Evolutionary conservation across 148 eudicot genomes (phyloP).

Genomic region (Chenopodium berlandieri): DNA sequence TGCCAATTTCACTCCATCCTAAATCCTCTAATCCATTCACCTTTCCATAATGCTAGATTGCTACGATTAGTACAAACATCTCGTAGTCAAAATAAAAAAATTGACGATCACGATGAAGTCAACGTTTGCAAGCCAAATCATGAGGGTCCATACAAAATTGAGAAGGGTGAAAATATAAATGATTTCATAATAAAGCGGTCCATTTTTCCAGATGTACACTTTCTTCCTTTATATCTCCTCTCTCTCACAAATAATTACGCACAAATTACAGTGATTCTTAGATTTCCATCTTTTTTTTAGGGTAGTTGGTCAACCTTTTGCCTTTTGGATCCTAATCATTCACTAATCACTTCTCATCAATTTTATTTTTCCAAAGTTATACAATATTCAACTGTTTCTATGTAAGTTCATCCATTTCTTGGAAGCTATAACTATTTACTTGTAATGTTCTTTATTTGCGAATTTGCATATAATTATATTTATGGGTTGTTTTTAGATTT

Average conservation of each 20-base stretch:
- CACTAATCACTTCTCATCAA: not conserved
- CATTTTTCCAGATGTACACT: slow-evolving; percentile 4
- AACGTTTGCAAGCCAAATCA: not conserved
- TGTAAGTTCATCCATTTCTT: slow-evolving; percentile 12
- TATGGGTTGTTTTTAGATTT: not conserved
- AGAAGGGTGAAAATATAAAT: not conserved
- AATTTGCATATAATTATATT: not conserved
- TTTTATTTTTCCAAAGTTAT: not conserved
- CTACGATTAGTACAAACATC: too few relatives aligned
- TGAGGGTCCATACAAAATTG: not conserved
- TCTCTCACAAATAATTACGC: not conserved
- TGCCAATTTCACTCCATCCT: too few relatives aligned
- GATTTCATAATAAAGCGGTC: slow-evolving; percentile 14
- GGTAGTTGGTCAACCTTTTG: not conserved
- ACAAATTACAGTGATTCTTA: not conserved
- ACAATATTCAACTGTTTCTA: slow-evolving; percentile 8
- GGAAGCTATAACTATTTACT: not conserved
- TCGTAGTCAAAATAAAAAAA: not conserved
- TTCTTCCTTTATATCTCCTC: not conserved
- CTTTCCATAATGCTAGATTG: too few relatives aligned
- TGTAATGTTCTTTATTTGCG: not conserved
- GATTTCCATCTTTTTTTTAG: not conserved
- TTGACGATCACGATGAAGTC: not conserved
- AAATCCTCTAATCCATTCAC: too few relatives aligned
- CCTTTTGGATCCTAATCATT: slow-evolving; percentile 22